Evolutionary conservation across 2,329 filamentous ascomycete genomes (phyloP), one percentile per base, ranked within the genome.

Genomic region (Amesomyces nigricolor): DNA sequence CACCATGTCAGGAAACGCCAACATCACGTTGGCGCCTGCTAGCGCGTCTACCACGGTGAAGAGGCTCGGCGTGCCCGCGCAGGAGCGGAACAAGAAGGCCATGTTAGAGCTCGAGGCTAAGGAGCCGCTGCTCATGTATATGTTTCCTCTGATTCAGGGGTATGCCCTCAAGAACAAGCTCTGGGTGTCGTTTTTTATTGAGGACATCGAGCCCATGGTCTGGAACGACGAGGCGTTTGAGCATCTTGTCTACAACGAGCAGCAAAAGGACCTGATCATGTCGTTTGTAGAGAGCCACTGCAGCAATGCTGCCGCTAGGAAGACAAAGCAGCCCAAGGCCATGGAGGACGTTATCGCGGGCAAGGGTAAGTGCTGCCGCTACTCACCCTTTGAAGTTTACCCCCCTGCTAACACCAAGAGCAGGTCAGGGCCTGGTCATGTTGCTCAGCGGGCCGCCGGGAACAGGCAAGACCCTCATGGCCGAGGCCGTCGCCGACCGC

Each of bases 391-490:
- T 37, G 30, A 13, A 22, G 16, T 11, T 26, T 1, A 16, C 1
- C 5, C 2, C 30, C 7, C 6, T 13, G 37, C 29, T 17, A 11
- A 44, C 38, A 10, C n/a, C 10, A 39, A 30, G 11, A 7, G 32
- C 39, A 63, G 65, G 72, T 19, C 51, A 61, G 29, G 63, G 61
- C 19, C 26, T 64, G 14, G 58, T 61, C 39, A 91, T 99, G 55
- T 75, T 99, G 50, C 80, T 99, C 0, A 96, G 89, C 66, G 94
- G 94, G 0, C 94, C 92, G 32, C 92, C 92, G 0, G 94, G 92
- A 68, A 99, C 92, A 0, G 92, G 94, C 70, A 99, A 99, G 75
- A 99, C 92, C 0, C 77, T 97, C 59, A 97, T 97, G 73, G 92
- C 92, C 3, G 57, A 75, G 54, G 70, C 72, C 11, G 68, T 76